Conservation (phyloP, 2,329 filamentous ascomycete species). For the Xylaria sp. region DNA sequence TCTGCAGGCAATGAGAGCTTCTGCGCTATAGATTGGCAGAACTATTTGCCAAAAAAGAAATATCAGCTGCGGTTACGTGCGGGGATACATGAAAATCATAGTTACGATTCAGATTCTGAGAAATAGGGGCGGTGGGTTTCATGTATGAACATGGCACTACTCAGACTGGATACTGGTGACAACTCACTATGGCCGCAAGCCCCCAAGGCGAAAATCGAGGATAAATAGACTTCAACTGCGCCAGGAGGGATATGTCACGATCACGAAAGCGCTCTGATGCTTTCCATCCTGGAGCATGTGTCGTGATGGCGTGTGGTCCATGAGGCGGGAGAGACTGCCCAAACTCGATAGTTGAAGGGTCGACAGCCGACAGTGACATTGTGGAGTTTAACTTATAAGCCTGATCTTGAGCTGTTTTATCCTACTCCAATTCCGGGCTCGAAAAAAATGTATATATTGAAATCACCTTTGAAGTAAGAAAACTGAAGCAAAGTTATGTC, state of each 20-base stretch:
- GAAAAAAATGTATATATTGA: background rate
- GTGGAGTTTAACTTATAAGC: background rate
- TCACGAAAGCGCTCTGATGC: slow-evolving; percentile 53
- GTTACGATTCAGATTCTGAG: background rate
- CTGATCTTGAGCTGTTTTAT: background rate
- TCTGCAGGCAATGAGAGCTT: slow-evolving; percentile 45
- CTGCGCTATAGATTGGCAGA: slow-evolving; percentile 52
- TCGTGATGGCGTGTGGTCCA: slow-evolving; percentile 59
- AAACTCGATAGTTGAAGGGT: slow-evolving; percentile 42
- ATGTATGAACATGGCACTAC: background rate
- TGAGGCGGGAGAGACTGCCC: slow-evolving; percentile 60
- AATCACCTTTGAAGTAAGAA: background rate
- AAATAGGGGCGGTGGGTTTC: background rate
- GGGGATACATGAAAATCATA: background rate
- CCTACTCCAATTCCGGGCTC: background rate
- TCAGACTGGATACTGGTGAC: background rate
- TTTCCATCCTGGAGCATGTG: slow-evolving; percentile 58
- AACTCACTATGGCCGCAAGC: slow-evolving; percentile 49
- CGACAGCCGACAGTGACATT: slow-evolving; percentile 22
- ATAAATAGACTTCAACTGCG: slow-evolving; percentile 56
- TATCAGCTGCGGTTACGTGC: background rate
- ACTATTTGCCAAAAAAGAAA: slow-evolving; percentile 43
- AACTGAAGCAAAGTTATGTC: background rate
- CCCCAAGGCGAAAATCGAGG: slow-evolving; percentile 59
- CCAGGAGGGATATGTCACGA: slow-evolving; percentile 52